Base-by-base conservation (phyloP, 805 yeast species). In the Ogataea henricii region DNA sequence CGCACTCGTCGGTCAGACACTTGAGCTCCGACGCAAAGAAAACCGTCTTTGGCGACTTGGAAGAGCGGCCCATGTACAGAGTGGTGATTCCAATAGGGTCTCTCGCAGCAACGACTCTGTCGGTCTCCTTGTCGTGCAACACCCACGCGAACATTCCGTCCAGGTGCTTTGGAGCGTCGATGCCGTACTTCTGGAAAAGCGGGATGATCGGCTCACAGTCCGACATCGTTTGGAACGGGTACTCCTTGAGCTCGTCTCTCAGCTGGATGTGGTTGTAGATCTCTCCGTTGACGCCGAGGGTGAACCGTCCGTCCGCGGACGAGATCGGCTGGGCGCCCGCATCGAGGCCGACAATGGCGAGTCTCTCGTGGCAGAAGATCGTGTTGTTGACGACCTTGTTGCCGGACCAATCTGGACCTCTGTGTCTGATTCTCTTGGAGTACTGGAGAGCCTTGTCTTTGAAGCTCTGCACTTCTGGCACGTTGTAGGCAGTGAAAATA, bases 371-470 rank as follows among this genome's bases (percentile, higher is more conserved):
- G 60, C 87, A 84, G 58, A 94, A 72, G 57, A 94, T 84, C 40
- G 97, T 89, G 56, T 75, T 68, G 83, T 88, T 88, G 66, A 83
- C 82, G 56, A 79, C 73, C 56, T 78, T 68, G 82, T 89, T 90
- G 64, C 99, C 99, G 32, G 90, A 79, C 99, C 99, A 94, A 73
- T 94, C 99, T 58, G 99, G 99, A 64, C 99, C 99, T 73, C 99
- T 85, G 73, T 94, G 99, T 75, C 99, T 85, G 68, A 92, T 86
- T 72, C 91, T 82, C 71, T 89, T 92, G 53, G 98, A 79, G 67
- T 89, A 78, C 68, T 89, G 95, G 53, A 94, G 77, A 38, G 98
- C 98, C 66, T 84, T 84, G 54, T 84, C 80, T 72, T 91, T 92
- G 79, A 87, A 94, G 46, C 76, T 72, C 59, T 85, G 84, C 51